Conservation (phyloP, 306 rosid genomes). For the Sicyos edulis region DNA sequence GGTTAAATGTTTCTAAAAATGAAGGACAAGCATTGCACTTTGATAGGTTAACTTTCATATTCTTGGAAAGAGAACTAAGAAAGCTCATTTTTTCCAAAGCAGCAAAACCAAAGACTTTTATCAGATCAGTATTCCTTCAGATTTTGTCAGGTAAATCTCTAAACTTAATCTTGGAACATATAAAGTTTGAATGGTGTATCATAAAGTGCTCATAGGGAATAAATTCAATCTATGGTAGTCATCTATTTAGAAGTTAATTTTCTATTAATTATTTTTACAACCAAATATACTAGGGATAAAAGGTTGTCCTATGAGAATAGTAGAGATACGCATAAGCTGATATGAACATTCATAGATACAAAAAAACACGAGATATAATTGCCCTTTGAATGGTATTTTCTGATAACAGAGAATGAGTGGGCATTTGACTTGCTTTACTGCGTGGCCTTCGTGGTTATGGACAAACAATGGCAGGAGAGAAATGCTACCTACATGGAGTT, state of each 20-base stretch:
- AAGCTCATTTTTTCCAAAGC: constrained; percentile 36
- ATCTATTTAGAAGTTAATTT: too few species aligned
- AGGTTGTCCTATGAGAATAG: too few species aligned
- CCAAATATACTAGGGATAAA: too few species aligned
- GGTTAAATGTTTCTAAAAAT: not conserved
- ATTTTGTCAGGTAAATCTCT: constrained; percentile 64
- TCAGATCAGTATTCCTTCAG: constrained; percentile 68
- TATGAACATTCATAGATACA: too few species aligned
- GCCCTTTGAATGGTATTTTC: not conserved
- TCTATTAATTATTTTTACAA: too few species aligned
- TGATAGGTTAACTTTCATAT: not conserved
- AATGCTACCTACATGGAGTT: constrained; percentile 91
- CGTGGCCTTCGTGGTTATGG: constrained; percentile 78
- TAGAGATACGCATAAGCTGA: too few species aligned
- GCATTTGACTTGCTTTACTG: constrained; percentile 86
- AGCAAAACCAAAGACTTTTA: constrained; percentile 69
- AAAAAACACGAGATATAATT: not conserved
- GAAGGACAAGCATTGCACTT: not conserved
- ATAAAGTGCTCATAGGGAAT: too few species aligned
- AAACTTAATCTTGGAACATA: not conserved
- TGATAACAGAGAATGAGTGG: constrained; percentile 67
- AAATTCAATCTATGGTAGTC: too few species aligned
- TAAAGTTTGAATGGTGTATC: not conserved
- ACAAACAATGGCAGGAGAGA: constrained; percentile 75
- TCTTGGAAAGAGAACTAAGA: not conserved